A percentile compares a stretch with the other conserved stretches of the same genome.
phyloP scores from a whole-genome alignment of 805 yeast genomes.

The Ogataea glucozyma region DNA sequence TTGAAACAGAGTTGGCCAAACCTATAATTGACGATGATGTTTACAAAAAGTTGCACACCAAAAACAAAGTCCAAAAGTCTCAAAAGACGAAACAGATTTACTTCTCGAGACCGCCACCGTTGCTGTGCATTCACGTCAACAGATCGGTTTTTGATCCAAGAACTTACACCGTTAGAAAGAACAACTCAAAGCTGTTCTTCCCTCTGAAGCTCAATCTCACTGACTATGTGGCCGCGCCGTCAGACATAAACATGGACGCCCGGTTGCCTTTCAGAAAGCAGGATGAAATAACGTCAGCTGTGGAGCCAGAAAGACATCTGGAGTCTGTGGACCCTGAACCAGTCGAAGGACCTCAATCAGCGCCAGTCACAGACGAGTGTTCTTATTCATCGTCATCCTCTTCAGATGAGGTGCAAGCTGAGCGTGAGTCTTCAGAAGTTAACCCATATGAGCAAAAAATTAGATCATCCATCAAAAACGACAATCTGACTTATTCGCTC shows the following conservation, averaged over 20 bases:
- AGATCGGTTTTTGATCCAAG: slow-evolving; percentile 90
- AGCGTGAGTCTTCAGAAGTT: slow-evolving; percentile 4
- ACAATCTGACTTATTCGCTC: slow-evolving; percentile 61
- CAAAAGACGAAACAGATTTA: slow-evolving; percentile 82
- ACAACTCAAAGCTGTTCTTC: slow-evolving; percentile 78
- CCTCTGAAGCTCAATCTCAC: slow-evolving; percentile 68
- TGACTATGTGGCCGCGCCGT: slow-evolving; percentile 67
- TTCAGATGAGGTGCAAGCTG: neutral
- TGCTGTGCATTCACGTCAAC: slow-evolving; percentile 83
- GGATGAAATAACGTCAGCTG: slow-evolving; percentile 37
- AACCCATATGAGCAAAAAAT: slow-evolving; percentile 5
- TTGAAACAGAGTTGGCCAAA: slow-evolving; percentile 55
- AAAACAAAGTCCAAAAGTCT: slow-evolving; percentile 70
- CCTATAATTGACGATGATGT: slow-evolving; percentile 79
- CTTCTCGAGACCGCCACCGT: slow-evolving; percentile 79
- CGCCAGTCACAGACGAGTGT: slow-evolving; percentile 6
- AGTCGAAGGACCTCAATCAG: slow-evolving; percentile 14
- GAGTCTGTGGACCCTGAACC: slow-evolving; percentile 6
- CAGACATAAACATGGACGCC: slow-evolving; percentile 78
- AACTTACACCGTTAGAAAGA: slow-evolving; percentile 81
- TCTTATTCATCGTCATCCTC: slow-evolving; percentile 3
- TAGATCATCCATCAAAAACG: slow-evolving; percentile 22
- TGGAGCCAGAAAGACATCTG: slow-evolving; percentile 13
- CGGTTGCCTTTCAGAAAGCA: slow-evolving; percentile 69
- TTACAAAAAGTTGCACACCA: slow-evolving; percentile 70